A percentile compares a stretch with the other conserved stretches of the same genome.
These are phyloP conservation scores for Marasmius sp. DNA, from an alignment of 1,284 basidiomycete species.

Conservation along the genomic window DNA sequence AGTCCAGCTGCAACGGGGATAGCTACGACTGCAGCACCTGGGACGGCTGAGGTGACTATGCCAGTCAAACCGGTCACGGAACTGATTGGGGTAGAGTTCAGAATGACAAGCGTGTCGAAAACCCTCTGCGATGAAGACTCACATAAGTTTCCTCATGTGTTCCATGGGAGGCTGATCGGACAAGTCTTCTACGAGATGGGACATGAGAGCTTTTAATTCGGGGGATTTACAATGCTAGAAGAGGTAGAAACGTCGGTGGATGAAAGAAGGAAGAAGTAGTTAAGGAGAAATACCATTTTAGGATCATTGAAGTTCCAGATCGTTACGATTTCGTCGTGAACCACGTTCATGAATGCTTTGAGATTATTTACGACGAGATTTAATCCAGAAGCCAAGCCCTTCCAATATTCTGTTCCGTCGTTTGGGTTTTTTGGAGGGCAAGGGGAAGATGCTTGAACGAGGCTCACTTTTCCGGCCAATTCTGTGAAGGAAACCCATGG, in stretches of 20 bases:
- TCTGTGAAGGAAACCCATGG: slow-evolving; percentile 10
- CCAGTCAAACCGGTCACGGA: slow-evolving; percentile 14
- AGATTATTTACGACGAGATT: slow-evolving; percentile 19
- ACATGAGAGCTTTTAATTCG: slow-evolving; percentile 22
- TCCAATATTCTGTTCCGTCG: slow-evolving; percentile 27
- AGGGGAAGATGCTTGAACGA: neutral
- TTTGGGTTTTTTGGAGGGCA: neutral
- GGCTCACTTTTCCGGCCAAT: slow-evolving; percentile 24
- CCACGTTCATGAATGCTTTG: slow-evolving; percentile 15
- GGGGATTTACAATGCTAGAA: slow-evolving; percentile 19
- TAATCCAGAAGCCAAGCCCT: slow-evolving; percentile 1
- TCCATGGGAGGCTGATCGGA: neutral
- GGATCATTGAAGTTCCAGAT: slow-evolving; percentile 28
- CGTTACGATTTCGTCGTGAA: slow-evolving; percentile 21
- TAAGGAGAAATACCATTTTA: slow-evolving; percentile 10
- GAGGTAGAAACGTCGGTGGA: neutral
- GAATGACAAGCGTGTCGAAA: neutral
- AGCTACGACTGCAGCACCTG: slow-evolving; percentile 2
- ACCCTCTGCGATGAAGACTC: neutral
- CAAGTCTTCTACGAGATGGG: slow-evolving; percentile 15
- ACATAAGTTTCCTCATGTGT: slow-evolving; percentile 15
- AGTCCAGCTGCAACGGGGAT: slow-evolving; percentile 17
- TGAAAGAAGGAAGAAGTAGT: neutral
- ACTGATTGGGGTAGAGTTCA: slow-evolving; percentile 3
- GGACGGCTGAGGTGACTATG: slow-evolving; percentile 12